Conservation (phyloP, 2,329 filamentous ascomycete species). For the Oidium heveae region DNA sequence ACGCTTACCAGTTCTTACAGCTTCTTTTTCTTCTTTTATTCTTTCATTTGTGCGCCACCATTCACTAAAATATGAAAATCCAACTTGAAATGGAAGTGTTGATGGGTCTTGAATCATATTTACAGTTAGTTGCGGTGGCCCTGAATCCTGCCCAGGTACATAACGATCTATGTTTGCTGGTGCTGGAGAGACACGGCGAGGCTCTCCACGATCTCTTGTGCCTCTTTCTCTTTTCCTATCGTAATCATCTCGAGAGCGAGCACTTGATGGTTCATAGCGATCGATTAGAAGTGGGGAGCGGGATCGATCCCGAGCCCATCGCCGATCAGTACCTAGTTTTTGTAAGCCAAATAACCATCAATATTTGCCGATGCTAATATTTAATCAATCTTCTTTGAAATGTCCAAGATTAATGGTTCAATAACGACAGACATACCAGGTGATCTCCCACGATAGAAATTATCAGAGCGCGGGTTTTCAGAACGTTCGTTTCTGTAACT, state of each 20-base stretch:
- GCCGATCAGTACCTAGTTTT: constrained; percentile 27
- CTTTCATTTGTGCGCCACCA: constrained; percentile 69
- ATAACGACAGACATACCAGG: constrained; percentile 31
- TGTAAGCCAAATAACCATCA: constrained; percentile 5
- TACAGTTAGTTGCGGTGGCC: constrained; percentile 22
- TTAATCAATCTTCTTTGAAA: background rate
- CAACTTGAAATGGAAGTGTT: constrained; percentile 52
- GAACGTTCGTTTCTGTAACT: constrained; percentile 10
- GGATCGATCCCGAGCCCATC: constrained; percentile 32
- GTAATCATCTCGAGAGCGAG: constrained; percentile 39
- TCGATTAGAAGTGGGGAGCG: constrained; percentile 47
- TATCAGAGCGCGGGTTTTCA: constrained; percentile 24
- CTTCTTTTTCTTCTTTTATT: constrained; percentile 61
- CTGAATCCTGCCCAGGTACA: constrained; percentile 44
- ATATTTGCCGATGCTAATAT: background rate
- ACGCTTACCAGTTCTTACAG: constrained; percentile 40
- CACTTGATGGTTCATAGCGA: constrained; percentile 46
- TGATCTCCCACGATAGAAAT: constrained; percentile 40
- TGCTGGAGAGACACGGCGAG: constrained; percentile 30
- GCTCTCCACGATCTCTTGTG: constrained; percentile 22
- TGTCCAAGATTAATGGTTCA: too few species aligned
- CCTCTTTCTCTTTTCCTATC: constrained; percentile 14
- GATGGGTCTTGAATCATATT: constrained; percentile 52
- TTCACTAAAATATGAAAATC: constrained; percentile 66
- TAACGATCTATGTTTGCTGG: constrained; percentile 63